Evolutionary conservation across 139 green algal species (phyloP).

Genomic region (Coelastrella sp.): DNA sequence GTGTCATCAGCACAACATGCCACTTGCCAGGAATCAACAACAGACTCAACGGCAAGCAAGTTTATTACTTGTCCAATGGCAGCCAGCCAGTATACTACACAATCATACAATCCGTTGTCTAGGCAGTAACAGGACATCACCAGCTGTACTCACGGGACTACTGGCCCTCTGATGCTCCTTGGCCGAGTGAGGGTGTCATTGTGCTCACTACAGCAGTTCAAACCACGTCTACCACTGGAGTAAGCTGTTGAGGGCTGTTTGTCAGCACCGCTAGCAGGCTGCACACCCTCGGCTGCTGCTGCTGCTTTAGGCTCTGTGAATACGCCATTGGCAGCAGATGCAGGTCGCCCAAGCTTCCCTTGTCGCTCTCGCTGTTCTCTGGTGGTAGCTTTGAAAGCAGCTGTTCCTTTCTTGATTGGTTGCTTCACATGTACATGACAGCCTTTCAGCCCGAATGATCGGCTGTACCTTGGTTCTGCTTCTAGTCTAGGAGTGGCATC

Average conservation of each 20-base stretch:
- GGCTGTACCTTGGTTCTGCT: neutral
- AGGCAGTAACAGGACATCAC: too few species aligned
- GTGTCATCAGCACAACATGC: too few species aligned
- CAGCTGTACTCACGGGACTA: neutral
- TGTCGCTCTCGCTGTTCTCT: conserved; percentile 24
- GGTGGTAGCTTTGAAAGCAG: conserved; percentile 13
- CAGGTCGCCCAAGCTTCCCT: neutral
- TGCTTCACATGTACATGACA: neutral
- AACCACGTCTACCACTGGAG: neutral
- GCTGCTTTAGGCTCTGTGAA: neutral
- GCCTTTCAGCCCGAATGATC: neutral
- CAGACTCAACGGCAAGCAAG: too few species aligned
- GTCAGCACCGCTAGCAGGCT: neutral
- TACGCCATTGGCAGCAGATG: neutral
- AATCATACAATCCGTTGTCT: neutral
- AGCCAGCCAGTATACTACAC: too few species aligned
- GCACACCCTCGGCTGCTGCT: neutral
- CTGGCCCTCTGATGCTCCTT: conserved; percentile 16
- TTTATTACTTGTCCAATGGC: too few species aligned
- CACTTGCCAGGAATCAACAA: too few species aligned
- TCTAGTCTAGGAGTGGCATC: neutral
- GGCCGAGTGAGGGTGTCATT: conserved; percentile 18
- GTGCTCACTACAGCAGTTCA: neutral
- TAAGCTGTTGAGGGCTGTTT: neutral
- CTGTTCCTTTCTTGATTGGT: neutral